Evolutionary conservation across 1,139 yeast species (phyloP), one percentile per base, ranked within the genome.

Genomic region (Fermentozyma sake): DNA sequence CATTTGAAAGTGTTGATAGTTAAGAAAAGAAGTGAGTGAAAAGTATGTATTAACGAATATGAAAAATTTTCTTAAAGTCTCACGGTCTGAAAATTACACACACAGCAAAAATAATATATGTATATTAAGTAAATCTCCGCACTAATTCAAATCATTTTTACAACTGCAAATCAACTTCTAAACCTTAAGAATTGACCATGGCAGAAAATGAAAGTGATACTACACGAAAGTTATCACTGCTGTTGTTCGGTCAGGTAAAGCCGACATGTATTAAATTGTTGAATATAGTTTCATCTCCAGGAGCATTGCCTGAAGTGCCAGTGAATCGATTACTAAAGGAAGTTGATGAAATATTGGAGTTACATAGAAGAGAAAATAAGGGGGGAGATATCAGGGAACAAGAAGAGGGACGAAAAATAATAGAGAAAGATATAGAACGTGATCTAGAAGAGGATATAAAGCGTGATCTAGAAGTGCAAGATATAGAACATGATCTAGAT

Each of bases 201-300:
- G n/a, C n/a, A n/a, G n/a, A n/a, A n/a, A n/a, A n/a, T n/a, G 24
- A 11, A 14, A 22, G 15, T 18, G 11, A 29, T 6, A 22, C 18
- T 9, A 23, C 29, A 20, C 28, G 30, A 12, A 28, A 13, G 6
- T 14, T 59, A 23, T 58, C 69, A 6, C 50, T 47, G 41, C 46
- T 37, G 35, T 41, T 66, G 12, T 66, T 66, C 36, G 32, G 30
- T 3, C 34, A 38, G 24, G 33, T 65, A 19, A 61, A 61, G 31
- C 65, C 67, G 1, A 22, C 34, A n/a, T 66, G 72, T 34, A 53
- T 58, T 19, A 47, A 48, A 18, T 22, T 27, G 22, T 18, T 27
- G 8, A 6, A 16, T n/a, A 8, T 26, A 10, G 11, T 24, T 14
- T 22, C 23, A 26, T 16, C 21, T 15, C 28, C 19, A 1, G 12